These are phyloP conservation scores for Beta macrorhiza DNA, from an alignment of 179 eudicot genomes.

Conservation along the genomic window DNA sequence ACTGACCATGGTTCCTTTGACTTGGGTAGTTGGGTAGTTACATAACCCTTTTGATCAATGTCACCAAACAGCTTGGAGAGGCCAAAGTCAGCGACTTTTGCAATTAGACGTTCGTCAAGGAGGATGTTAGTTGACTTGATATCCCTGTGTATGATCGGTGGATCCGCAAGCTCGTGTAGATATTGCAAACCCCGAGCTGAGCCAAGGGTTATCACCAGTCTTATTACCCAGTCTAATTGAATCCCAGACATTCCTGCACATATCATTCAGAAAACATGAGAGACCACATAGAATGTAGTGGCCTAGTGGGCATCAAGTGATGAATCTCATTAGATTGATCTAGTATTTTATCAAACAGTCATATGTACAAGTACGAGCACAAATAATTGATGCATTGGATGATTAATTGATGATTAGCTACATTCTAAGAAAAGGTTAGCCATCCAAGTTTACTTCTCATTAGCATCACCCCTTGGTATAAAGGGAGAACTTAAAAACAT, in stretches of 20 bases:
- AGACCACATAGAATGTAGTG: background rate
- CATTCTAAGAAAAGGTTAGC: too few relatives aligned
- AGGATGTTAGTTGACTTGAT: constrained; percentile 41
- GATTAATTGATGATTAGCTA: too few relatives aligned
- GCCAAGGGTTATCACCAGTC: constrained; percentile 45
- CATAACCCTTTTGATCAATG: constrained; percentile 39
- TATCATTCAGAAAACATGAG: background rate
- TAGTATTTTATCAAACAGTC: background rate
- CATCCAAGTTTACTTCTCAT: too few relatives aligned
- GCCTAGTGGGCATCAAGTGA: background rate
- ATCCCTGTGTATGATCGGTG: constrained; percentile 52
- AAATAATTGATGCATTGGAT: too few relatives aligned
- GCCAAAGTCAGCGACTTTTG: constrained; percentile 58
- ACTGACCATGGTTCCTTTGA: constrained; percentile 56
- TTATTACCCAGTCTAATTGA: constrained; percentile 47
- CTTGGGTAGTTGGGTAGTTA: constrained; percentile 40
- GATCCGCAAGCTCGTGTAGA: constrained; percentile 55
- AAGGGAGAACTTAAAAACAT: too few relatives aligned
- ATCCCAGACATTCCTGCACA: constrained; percentile 44
- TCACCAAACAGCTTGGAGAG: constrained; percentile 49
- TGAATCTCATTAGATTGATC: background rate
- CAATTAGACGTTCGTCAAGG: constrained; percentile 39
- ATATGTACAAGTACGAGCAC: too few relatives aligned
- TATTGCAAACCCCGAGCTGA: constrained; percentile 52
- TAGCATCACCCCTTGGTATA: too few relatives aligned